Evolutionary conservation across 192 early-diverging fungal genomes (phyloP).

Genomic region (Geranomyces michiganensis): DNA sequence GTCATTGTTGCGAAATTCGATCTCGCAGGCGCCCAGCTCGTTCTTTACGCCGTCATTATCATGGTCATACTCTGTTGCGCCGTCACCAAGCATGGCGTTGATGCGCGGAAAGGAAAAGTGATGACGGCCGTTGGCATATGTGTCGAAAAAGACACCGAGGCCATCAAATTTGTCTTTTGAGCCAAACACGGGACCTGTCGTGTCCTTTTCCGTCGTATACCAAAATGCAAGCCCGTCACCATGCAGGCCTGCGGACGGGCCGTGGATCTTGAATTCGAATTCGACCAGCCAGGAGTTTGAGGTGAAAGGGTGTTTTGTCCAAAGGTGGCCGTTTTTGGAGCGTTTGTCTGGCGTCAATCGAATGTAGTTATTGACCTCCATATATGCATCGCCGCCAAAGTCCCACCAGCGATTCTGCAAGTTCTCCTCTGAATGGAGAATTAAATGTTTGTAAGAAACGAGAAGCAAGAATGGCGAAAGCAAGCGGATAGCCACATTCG

Average conservation of each 20-base stretch:
- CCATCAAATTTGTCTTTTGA: slow-evolving; percentile 72
- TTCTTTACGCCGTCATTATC: slow-evolving; percentile 79
- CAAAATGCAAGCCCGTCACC: slow-evolving; percentile 98
- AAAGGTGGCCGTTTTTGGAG: slow-evolving; percentile 82
- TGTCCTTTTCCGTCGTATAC: slow-evolving; percentile 72
- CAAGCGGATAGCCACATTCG: too few species aligned
- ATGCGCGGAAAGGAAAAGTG: slow-evolving; percentile 83
- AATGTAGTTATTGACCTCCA: slow-evolving; percentile 85
- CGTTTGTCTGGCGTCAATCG: slow-evolving; percentile 81
- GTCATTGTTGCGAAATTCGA: slow-evolving; percentile 75
- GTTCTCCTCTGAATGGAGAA: slow-evolving; percentile 31
- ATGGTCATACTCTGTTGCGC: slow-evolving; percentile 82
- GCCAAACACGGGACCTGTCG: slow-evolving; percentile 34
- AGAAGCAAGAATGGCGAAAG: not conserved
- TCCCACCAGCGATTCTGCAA: slow-evolving; percentile 82
- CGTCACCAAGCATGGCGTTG: slow-evolving; percentile 93
- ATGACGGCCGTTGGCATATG: slow-evolving; percentile 83
- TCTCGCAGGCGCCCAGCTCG: slow-evolving; percentile 52
- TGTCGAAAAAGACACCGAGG: slow-evolving; percentile 96
- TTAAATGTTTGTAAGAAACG: not conserved
- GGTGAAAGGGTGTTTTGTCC: slow-evolving; percentile 74
- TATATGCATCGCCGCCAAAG: slow-evolving; percentile 88
- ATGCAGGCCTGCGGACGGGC: slow-evolving; percentile 71
- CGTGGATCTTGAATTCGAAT: slow-evolving; percentile 89
- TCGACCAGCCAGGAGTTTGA: slow-evolving; percentile 78